Percentiles rank a stretch among this genome's conserved stretches.
phyloP scores from a whole-genome alignment of 2,329 filamentous ascomycete genomes.

The Neonectria sp. region DNA sequence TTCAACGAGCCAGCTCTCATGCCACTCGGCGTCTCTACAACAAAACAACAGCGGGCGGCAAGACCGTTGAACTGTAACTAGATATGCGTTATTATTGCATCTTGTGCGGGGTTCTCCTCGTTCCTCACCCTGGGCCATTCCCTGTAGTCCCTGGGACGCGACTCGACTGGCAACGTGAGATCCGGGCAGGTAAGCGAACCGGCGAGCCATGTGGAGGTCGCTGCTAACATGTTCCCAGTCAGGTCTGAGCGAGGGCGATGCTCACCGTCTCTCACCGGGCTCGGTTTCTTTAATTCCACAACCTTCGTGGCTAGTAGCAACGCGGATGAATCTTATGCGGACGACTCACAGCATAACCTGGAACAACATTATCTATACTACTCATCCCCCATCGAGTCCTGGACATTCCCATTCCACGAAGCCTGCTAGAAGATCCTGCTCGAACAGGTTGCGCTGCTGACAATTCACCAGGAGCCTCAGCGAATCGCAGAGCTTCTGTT shows the following conservation, averaged over 20 bases:
- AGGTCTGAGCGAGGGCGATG: background rate
- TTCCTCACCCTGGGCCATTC: background rate
- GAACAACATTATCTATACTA: background rate
- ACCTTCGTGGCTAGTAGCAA: background rate
- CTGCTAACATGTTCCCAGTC: constrained; percentile 10
- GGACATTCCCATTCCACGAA: constrained; percentile 24
- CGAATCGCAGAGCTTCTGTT: constrained; percentile 14
- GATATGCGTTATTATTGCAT: constrained; percentile 8
- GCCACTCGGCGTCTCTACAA: background rate
- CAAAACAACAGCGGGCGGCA: background rate
- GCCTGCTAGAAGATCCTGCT: constrained; percentile 22
- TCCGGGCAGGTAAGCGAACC: constrained; percentile 13
- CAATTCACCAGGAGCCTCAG: background rate
- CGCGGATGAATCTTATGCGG: background rate
- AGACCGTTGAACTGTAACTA: background rate
- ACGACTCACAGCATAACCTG: background rate
- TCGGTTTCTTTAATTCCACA: background rate
- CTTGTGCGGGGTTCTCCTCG: constrained; percentile 12
- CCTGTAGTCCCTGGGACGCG: background rate
- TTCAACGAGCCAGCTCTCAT: too few relatives aligned
- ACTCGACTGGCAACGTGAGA: constrained; percentile 13
- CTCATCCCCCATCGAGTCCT: rapidly evolving
- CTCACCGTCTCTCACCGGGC: constrained; percentile 7
- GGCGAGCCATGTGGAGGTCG: background rate
- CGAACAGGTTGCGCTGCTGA: background rate